Conservation (phyloP, 768 basidiomycete species). For the Xerocomus spinulosus region DNA sequence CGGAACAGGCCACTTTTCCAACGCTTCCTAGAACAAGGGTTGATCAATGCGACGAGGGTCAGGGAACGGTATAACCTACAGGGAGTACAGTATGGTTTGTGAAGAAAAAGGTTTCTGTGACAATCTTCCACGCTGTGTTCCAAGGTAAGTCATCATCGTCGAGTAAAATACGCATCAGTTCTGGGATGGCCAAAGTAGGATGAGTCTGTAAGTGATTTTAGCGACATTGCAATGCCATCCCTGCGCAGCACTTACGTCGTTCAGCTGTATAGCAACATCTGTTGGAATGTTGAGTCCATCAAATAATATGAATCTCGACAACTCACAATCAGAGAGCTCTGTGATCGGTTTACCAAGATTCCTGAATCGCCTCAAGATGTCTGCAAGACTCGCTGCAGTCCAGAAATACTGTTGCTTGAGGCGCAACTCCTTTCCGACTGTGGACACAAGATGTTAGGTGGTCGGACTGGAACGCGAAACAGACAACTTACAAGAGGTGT, state of each 20-base stretch:
- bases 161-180: conserved; percentile 86
- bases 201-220: conserved; percentile 60
- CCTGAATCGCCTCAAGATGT: conserved; percentile 92
- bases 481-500: conserved; percentile 52
- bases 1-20: conserved; percentile 91
- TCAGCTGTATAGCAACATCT: conserved; percentile 94
- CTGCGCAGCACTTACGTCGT: conserved; percentile 54
- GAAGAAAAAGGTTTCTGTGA: conserved; percentile 89
- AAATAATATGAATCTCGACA: neutral
- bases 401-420: conserved; percentile 97
- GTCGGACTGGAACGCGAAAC: neutral
- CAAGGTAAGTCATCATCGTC: conserved; percentile 90
- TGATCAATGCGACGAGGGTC: neutral
- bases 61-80: conserved; percentile 38
- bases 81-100: conserved; percentile 94
- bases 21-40: conserved; percentile 51
- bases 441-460: conserved; percentile 2
- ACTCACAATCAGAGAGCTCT: conserved; percentile 77
- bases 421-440: conserved; percentile 82
- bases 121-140: conserved; percentile 84
- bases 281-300: conserved; percentile 3
- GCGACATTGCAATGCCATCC: neutral
- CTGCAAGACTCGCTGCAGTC: conserved; percentile 83
- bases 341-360: conserved; percentile 76
- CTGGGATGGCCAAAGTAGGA: conserved; percentile 91